Evolutionary conservation across 2,329 filamentous ascomycete genomes (phyloP), one percentile per base, ranked within the genome.

Genomic region (Ophiostoma quercus): DNA sequence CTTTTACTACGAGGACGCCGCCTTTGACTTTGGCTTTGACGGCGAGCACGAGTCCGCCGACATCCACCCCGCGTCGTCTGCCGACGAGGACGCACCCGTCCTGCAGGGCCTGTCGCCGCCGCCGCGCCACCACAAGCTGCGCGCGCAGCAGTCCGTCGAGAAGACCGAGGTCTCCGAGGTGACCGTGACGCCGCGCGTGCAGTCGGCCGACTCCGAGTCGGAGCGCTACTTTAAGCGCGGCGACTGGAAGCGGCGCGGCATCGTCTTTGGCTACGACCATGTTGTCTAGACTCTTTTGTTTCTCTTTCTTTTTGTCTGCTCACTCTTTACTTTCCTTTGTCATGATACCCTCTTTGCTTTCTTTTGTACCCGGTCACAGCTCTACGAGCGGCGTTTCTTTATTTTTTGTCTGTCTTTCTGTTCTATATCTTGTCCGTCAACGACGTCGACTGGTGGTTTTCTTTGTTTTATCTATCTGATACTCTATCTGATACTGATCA

Each of bases 221-320:
- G 76, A 76, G 37, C 72, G 75, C 43, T 78, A 75, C 54, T 71
- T 79, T 19, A 76, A 76, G 73, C 74, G 77, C 1, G 78, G 78
- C 67, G 77, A 74, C 67, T 79, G 78, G 78, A 79, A 79, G 75
- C 74, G 78, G 25, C 72, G 76, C 4, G 78, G 76, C 29, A 78
- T 79, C 54, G 74, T 79, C 66, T 79, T 79, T 70, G 73, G 68
- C 19, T 78, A 34, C 34, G 14, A 29, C 14, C 39, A 67, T 16
- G 3, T 14, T 19, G 22, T 39, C 34, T 25, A 43, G 34, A 19
- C 39, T 37, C n/a, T 11, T 57, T 68, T n/a, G 32, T 6, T 6
- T 32, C 37, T 22, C 6, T 34, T 25, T n/a, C 7, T 69, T 65
- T 39, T n/a, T 67, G 12, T 67, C 12, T 37, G 2, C 39, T 57